A percentile compares a stretch with the other conserved stretches of the same genome.
phyloP scores from a whole-genome alignment of 805 yeast genomes.

The Jamesozyma spencerorum region DNA sequence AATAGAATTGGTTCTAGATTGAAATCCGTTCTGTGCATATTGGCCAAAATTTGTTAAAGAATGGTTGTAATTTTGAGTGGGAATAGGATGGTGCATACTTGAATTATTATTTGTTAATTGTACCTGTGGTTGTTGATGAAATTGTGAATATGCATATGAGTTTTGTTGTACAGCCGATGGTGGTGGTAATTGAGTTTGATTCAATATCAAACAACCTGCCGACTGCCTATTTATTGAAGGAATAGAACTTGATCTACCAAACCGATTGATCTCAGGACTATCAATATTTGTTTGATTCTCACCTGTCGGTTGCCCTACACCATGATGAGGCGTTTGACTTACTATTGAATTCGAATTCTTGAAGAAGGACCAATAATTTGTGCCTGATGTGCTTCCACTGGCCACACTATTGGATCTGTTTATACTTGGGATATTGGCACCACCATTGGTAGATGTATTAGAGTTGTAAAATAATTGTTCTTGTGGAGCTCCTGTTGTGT shows the following conservation, averaged over 20 bases:
- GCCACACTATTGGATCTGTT: constrained; percentile 2
- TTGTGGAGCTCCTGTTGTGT: constrained; percentile 6
- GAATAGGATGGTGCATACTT: background rate
- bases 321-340: background rate
- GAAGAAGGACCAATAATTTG: constrained; percentile 19
- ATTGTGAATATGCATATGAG: constrained; percentile 22
- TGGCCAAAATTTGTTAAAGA: constrained; percentile 18
- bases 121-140: constrained; percentile 17
- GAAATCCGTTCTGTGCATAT: constrained; percentile 20
- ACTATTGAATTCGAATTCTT: constrained; percentile 9
- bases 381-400: constrained; percentile 6
- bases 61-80: constrained; percentile 3
- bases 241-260: constrained; percentile 22
- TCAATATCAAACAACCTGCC: constrained; percentile 11
- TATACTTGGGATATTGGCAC: constrained; percentile 1
- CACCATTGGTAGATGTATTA: background rate
- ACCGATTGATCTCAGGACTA: constrained; percentile 1
- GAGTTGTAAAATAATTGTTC: constrained; percentile 14
- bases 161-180: constrained; percentile 10
- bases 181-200: constrained; percentile 14
- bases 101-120: background rate
- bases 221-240: constrained; percentile 22
- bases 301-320: background rate
- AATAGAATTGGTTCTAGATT: constrained; percentile 25
- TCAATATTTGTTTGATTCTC: background rate